Conservation (phyloP, 495 filamentous ascomycete species). For the Lichenothelia convexa region DNA sequence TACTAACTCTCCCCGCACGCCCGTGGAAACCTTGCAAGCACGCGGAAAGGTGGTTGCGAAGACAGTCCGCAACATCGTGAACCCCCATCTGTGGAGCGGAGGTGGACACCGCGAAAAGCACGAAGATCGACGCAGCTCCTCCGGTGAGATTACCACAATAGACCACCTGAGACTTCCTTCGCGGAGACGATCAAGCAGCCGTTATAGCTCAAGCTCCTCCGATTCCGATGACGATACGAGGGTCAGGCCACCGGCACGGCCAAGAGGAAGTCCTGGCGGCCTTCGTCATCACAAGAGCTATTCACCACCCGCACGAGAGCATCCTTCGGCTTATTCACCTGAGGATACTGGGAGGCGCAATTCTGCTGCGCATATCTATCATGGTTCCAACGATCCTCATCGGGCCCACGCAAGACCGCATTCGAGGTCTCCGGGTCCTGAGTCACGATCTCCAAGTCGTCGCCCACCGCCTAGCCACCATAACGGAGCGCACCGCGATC, state of each 20-base stretch:
- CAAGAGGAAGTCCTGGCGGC: too few relatives aligned
- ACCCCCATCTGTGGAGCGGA: constrained; percentile 12
- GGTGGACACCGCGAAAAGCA: constrained; percentile 4
- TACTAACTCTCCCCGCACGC: constrained; percentile 7
- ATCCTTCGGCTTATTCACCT: too few relatives aligned
- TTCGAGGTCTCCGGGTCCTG: constrained; percentile 1
- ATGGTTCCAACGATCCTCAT: too few relatives aligned
- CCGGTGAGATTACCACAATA: neutral
- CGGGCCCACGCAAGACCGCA: neutral
- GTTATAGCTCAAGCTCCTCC: neutral
- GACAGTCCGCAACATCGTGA: constrained; percentile 12
- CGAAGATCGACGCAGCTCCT: neutral
- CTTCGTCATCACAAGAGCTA: too few relatives aligned
- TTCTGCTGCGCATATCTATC: too few relatives aligned
- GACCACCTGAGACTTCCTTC: too few relatives aligned
- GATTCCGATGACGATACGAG: neutral
- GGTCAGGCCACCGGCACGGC: neutral
- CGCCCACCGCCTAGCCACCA: constrained; percentile 17
- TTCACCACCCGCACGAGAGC: too few relatives aligned
- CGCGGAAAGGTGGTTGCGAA: constrained; percentile 15
- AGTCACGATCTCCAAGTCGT: constrained; percentile 15
- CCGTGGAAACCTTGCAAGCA: constrained; percentile 12
- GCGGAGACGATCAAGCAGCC: too few relatives aligned
- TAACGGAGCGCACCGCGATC: constrained; percentile 18
- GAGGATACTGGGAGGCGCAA: too few relatives aligned